Evolutionary conservation across 169 alveolate genomes (phyloP), one percentile per base, ranked within the genome.

Genomic region (Neospora caninum): DNA sequence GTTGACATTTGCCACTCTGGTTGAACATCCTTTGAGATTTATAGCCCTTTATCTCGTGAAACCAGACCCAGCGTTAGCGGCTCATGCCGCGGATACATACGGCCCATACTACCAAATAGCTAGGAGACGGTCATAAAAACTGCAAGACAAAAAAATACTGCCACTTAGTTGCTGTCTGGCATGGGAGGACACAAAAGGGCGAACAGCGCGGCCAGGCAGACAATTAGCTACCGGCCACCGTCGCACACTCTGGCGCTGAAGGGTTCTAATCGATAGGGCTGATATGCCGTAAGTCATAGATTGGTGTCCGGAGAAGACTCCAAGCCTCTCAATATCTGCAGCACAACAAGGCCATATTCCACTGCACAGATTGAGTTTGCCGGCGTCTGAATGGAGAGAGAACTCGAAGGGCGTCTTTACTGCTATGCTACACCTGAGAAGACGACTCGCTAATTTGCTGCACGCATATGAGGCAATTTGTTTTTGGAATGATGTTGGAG

Each of bases 281-380:
- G 69, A 41, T 36, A 82, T 82, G 54, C 89, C 89, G 89, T 82
- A 82, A 4, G 89, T 36, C 89, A 82, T 82, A 69, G 89, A 82
- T n/a, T 42, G 42, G 27, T 82, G 89, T 0, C 89, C 89, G 4
- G 54, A 43, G 39, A 82, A 82, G 36, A 31, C 49, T 4, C 41
- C 89, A n/a, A 82, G 89, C 67, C 89, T 25, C 67, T 82, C 38
- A 25, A 41, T 10, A 29, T 29, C 89, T 82, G 67, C 67, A 73
- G 25, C 22, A 73, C 84, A 73, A 4, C 84, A 38, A 9, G n/a
- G 1, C 10, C 80, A 69, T 18, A n/a, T 27, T 27, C 31, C 41
- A 69, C 80, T 31, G 80, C 80, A 31, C 31, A n/a, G n/a, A 31
- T 69, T n/a, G 80, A 31, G 6, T n/a, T n/a, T 69, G 9, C 31